Evolutionary conservation across 805 yeast species (phyloP), one percentile per base, ranked within the genome.

Genomic region (Candida xyloterini): DNA sequence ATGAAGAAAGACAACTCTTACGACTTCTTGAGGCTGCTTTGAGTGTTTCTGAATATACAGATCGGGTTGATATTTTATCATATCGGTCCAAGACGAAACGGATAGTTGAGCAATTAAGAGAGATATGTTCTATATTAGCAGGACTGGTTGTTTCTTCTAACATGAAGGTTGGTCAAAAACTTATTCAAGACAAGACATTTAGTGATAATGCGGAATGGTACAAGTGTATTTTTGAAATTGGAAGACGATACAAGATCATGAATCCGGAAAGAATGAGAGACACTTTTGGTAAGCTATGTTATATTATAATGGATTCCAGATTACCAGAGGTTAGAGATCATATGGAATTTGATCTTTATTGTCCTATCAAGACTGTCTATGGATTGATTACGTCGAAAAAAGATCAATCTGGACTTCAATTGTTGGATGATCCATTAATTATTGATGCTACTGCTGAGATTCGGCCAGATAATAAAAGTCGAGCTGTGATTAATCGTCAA

Each of bases 301-400:
- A 84, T 59, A 85, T 84, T 84, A 79, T 84, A 26, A 84, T 85
- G 93, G 95, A 84, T 60, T 84, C 93, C 2, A 66, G 85, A 33
- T 61, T 82, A 21, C 84, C 88, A 0, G 88, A 84, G 50, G 75
- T 84, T 43, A 75, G 73, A 48, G 77, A 74, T 11, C 79, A 78
- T 36, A 74, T 84, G 81, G 91, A 81, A 45, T 85, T 84, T 58
- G 87, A 84, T 59, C 63, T 84, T 2, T 82, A 79, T 62, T 79
- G 75, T 53, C 91, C 93, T 0, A 73, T 85, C 38, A 69, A 73
- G 43, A 84, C 91, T 0, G 83, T 84, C 1, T 55, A 71, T 31
- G 47, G 67, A 2, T 74, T 66, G 39, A 59, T 84, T 26, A 61
- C 63, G 13, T 63, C 73, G 2, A 65, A 62, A 26, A 63, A 64